Conservation (phyloP, 257 asterid genomes). For the Solanum chilense region DNA sequence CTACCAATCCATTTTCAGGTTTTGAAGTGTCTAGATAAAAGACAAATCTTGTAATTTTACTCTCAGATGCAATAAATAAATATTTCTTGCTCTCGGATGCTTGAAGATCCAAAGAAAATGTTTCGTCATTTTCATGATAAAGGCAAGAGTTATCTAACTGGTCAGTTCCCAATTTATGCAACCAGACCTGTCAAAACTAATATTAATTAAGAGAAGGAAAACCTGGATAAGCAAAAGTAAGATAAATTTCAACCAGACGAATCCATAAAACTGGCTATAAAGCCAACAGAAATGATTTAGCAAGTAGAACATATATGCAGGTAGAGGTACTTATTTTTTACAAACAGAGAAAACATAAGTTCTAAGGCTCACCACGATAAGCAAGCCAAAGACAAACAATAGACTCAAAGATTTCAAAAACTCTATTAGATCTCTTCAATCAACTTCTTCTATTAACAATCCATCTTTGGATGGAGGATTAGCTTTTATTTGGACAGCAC, state of each 20-base stretch:
- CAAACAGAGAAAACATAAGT: not conserved
- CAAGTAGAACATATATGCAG: not conserved
- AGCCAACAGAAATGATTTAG: not conserved
- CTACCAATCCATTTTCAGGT: slow-evolving; percentile 50
- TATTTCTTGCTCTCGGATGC: slow-evolving; percentile 90
- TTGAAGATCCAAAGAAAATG: slow-evolving; percentile 58
- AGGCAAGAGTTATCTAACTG: slow-evolving; percentile 70
- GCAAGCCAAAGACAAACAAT: not conserved
- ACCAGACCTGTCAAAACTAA: slow-evolving; percentile 58
- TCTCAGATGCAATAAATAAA: slow-evolving; percentile 68
- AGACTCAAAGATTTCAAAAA: not conserved
- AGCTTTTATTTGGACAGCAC: not conserved
- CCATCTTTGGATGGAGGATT: not conserved
- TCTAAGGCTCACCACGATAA: not conserved
- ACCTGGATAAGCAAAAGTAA: not conserved
- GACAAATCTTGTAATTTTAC: slow-evolving; percentile 77
- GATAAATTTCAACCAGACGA: not conserved
- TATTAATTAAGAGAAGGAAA: not conserved
- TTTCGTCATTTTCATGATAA: slow-evolving; percentile 83
- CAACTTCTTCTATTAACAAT: not conserved
- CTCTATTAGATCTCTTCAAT: not conserved
- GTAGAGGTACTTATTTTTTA: not conserved
- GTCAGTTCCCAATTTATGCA: slow-evolving; percentile 67
- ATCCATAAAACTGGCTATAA: not conserved
- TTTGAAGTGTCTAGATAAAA: slow-evolving; percentile 68